These are phyloP conservation scores for Colletotrichum phormii DNA, from an alignment of 2,329 filamentous ascomycete genomes.

Conservation along the genomic window DNA sequence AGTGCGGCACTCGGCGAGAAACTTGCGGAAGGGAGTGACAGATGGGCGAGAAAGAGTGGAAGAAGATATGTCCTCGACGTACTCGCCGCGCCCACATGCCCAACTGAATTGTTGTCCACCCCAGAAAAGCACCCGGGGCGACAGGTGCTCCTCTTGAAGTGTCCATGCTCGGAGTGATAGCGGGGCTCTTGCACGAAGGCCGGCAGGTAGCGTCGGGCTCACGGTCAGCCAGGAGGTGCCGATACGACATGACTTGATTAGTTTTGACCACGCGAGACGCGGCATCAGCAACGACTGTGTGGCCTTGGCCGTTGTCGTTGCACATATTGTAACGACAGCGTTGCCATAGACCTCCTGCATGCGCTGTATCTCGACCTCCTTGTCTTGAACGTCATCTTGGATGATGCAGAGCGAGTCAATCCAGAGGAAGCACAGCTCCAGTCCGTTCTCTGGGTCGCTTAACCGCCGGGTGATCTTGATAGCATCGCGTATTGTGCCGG, in stretches of 20 bases:
- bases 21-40: neutral
- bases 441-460: neutral
- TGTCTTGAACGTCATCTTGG: conserved; percentile 54
- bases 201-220: neutral
- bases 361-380: conserved; percentile 37
- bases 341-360: too few relatives aligned
- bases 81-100: neutral
- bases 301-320: neutral
- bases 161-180: neutral
- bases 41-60: neutral
- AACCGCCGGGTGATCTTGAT: neutral
- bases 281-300: neutral
- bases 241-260: neutral
- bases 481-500: neutral
- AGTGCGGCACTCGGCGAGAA: neutral
- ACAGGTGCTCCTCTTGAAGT: neutral
- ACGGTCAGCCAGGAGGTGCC: neutral
- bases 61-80: neutral
- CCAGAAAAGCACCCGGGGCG: neutral
- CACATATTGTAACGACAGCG: neutral
- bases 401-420: conserved; percentile 57
- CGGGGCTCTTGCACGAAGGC: neutral
- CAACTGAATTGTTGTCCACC: conserved; percentile 4
- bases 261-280: neutral
- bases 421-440: conserved; percentile 55